Base-by-base conservation (phyloP, 345 rosid species). In the Camelina neglecta region DNA sequence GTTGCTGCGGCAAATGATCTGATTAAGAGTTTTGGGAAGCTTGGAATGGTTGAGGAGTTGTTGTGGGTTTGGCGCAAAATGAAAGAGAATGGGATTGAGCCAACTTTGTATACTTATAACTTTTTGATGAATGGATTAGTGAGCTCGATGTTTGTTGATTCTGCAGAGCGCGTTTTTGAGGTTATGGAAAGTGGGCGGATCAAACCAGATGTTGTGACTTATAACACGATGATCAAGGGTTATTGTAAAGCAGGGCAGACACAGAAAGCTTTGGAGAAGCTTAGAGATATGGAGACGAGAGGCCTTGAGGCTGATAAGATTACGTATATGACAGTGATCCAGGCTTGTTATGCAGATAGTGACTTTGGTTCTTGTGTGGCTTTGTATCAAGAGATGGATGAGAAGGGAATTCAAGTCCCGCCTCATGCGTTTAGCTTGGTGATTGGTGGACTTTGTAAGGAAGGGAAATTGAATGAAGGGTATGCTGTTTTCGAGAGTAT, bases 11-110 rank as follows among this genome's bases (percentile, higher is more conserved):
- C 85, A 7, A 92, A 89, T 83, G 82, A 85, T 74, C 67, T 95
- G 86, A 86, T 95, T 75, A 92, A 76, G 84, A 88, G 88, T 75
- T 87, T 88, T 57, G 98, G 99, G 44, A 85, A 81, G 65, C 84
- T 88, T 33, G 98, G 97, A 41, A 86, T 95, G 97, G 91, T 95
- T 33, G 99, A 90, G 84, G 96, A 95, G 73, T 72, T 90, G 82
- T 76, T 95, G 71, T 92, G 97, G 97, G 90, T 88, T 65, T 95
- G 97, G 97, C 80, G 99, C 16, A 74, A 80, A 60, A 92, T 92
- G 97, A 85, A 92, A 75, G 96, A 95, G 61, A 90, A 90, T 79
- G 89, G 79, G 58, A 85, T 89, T 64, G 97, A 88, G 70, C 93
- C 97, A 0, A 90, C 86, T 81, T 75, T 89, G 83, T 89, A 86